These are phyloP conservation scores for Staphylotrichum tortipilum DNA, from an alignment of 495 filamentous ascomycete species.

Conservation along the genomic window DNA sequence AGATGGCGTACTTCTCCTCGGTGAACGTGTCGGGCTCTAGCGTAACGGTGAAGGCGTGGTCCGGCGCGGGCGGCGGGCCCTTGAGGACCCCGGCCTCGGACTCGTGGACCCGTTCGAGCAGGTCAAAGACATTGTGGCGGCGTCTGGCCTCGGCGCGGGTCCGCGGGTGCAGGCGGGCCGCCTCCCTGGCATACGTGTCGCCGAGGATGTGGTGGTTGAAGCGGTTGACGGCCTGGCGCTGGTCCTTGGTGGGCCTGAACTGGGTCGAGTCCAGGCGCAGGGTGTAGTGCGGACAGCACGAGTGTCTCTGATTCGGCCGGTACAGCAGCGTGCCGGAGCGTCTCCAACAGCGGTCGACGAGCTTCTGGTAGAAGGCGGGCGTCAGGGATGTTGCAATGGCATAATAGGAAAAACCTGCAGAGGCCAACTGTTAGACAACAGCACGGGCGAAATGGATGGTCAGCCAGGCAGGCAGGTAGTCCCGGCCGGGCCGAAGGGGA, in stretches of 20 bases:
- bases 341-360: slow-evolving; percentile 86
- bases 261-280: slow-evolving; percentile 67
- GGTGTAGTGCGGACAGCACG: slow-evolving; percentile 95
- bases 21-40: slow-evolving; percentile 74
- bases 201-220: slow-evolving; percentile 86
- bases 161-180: slow-evolving; percentile 63
- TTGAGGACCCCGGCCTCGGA: slow-evolving; percentile 47
- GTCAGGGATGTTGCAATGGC: slow-evolving; percentile 58
- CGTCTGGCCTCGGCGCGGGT: slow-evolving; percentile 71
- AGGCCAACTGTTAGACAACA: slow-evolving; percentile 7
- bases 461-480: no score
- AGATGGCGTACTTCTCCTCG: slow-evolving; percentile 79
- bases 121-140: slow-evolving; percentile 65
- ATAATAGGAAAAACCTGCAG: slow-evolving; percentile 76
- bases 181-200: slow-evolving; percentile 64
- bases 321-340: slow-evolving; percentile 79
- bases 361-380: slow-evolving; percentile 64
- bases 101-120: slow-evolving; percentile 65
- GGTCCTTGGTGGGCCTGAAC: slow-evolving; percentile 68
- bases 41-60: slow-evolving; percentile 68
- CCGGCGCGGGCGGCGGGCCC: slow-evolving; percentile 55
- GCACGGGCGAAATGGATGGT: no score
- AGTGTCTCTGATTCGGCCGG: slow-evolving; percentile 71
- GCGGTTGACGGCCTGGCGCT: slow-evolving; percentile 77
- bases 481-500: not conserved